Evolutionary conservation across 2,329 filamentous ascomycete genomes (phyloP), one percentile per base, ranked within the genome.

Genomic region (Exserohilum turcica): DNA sequence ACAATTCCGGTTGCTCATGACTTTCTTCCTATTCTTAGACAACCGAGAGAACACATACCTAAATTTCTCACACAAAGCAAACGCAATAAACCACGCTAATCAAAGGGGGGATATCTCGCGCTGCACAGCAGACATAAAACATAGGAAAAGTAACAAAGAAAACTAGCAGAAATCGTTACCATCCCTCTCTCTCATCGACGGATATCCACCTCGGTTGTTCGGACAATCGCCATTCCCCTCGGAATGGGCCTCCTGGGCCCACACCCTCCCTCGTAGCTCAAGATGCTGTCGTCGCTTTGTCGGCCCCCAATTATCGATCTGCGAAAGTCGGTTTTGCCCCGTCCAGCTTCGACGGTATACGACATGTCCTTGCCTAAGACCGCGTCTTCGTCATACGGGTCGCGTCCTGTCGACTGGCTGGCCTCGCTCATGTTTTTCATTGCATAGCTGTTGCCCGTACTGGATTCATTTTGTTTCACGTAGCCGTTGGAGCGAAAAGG

Each of bases 401-500:
- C 53, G 13, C 51, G 36, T 21, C 39, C 49, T 10, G 38, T 45
- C 6, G 58, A 52, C 16, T 39, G 36, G 12, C 35, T 42, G 13
- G 37, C 36, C 15, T 56, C 52, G 27, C 53, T 57, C 33, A 66
- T 31, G 21, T 57, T 53, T 29, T 52, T 54, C 60, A 66, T 50
- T 1, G 52, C 56, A 16, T 51, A 62, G 12, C 51, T 52, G 3
- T 38, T 31, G 3, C 35, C 29, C 0, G 35, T 47, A 7, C 45
- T 36, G 5, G 18, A 24, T 13, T 62, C 57, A 5, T 55, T 40
- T 5, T 63, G 60, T 27, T 54, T 61, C 5, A 58, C 21, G 28
- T 65, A 65, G 8, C 64, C 64, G 6, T 52, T 63, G 2, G 64
- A 57, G 19, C 52, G 61, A 28, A 60, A 61, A 2, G 57, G 56